Base-by-base conservation (phyloP, 768 basidiomycete species). In the Nevesoporus exiguus region DNA sequence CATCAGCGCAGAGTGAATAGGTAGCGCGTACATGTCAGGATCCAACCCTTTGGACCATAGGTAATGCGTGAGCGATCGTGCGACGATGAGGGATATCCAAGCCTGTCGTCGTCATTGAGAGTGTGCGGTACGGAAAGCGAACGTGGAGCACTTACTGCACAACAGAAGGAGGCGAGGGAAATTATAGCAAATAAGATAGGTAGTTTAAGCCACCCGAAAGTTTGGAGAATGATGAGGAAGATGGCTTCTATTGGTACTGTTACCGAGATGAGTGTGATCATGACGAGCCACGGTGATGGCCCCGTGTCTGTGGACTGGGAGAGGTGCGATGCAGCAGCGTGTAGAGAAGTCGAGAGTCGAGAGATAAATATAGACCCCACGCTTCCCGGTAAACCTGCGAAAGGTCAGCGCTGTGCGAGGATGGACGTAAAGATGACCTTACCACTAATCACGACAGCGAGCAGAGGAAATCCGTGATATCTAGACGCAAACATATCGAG, bases 311-410 rank as follows among this genome's bases (percentile, higher is more conserved):
- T 52, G 13, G 48, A 15, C 25, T 42, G 49, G 17, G 59, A 30
- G 29, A 58, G 31, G 25, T 37, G 47, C 31, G 59, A 57, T 19
- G 52, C 56, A 9, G 63, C 54, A 5, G 80, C 77, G 57, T 99
- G 97, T 21, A 98, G 76, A 0, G 86, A 77, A 0, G 97, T 98
- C 1, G 94, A 96, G 5, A 97, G 76, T 8, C 97, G 82, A 2
- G 95, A 97, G 34, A 94, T 86, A 58, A 91, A 85, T 62, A 98
- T 93, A 14, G 92, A 86, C 3, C 95, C 95, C 3, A 94, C 87
- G 39, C 87, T 85, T 11, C 95, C 96, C 0, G 93, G 90, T 14
- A 99, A 72, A 47, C 91, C 90, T 86, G 59, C 2, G 25, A 34
- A 39, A 33, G 17, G 27, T 53, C 27, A 47, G 52, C 25, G 36